Evolutionary conservation across 495 filamentous ascomycete species (phyloP).

Genomic region (Trichoderma virens): DNA sequence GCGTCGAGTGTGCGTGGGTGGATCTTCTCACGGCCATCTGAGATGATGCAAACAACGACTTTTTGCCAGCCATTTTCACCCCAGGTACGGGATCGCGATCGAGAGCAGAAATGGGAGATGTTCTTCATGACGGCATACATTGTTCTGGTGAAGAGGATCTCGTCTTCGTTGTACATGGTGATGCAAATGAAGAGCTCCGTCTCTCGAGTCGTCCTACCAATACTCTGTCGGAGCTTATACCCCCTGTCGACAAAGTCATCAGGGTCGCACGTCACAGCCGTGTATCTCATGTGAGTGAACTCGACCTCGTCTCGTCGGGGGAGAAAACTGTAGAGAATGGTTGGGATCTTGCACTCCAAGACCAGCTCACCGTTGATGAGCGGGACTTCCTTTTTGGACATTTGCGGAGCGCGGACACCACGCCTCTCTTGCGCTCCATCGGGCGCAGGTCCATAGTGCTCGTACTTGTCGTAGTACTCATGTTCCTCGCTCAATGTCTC

Average conservation of each 20-base stretch:
- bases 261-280: conserved; percentile 96
- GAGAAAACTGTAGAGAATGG: conserved; percentile 91
- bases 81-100: conserved; percentile 89
- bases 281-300: conserved; percentile 99
- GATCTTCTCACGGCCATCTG: conserved; percentile 88
- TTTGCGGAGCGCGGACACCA: conserved; percentile 76
- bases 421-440: conserved; percentile 75
- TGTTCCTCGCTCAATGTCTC: conserved; percentile 50
- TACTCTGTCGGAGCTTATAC: conserved; percentile 94
- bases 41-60: conserved; percentile 95
- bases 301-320: conserved; percentile 87
- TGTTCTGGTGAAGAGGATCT: conserved; percentile 89
- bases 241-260: conserved; percentile 84
- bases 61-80: conserved; percentile 98
- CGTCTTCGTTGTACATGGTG: conserved; percentile 99
- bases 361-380: conserved; percentile 97
- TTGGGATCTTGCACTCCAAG: conserved; percentile 97
- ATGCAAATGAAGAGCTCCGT: conserved; percentile 98
- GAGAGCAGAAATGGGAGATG: conserved; percentile 89
- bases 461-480: conserved; percentile 43
- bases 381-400: conserved; percentile 88
- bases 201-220: conserved; percentile 75
- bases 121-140: conserved; percentile 99
- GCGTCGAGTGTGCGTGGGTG: conserved; percentile 91
- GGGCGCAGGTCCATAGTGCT: conserved; percentile 83